Evolutionary conservation across 2,329 filamentous ascomycete genomes (phyloP).

Genomic region (Chrysoporthe deuterocubensis): DNA sequence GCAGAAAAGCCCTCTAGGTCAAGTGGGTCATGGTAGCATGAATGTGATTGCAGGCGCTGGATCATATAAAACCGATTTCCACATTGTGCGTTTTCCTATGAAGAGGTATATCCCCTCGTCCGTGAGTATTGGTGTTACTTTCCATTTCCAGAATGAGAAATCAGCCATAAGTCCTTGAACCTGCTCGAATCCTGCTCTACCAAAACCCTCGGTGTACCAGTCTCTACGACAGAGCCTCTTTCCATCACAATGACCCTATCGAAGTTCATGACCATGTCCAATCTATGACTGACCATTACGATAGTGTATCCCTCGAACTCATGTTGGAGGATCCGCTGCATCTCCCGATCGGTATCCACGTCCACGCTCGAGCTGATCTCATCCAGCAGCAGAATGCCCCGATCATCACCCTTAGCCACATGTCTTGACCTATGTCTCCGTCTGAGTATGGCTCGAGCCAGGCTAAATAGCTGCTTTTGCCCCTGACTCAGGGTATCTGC

Average conservation of each 20-base stretch:
- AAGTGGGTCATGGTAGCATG: no score
- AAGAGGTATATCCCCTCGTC: no score
- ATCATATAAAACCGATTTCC: no score
- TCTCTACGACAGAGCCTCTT: constrained; percentile 51
- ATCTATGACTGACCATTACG: constrained; percentile 50
- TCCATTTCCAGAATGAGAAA: not conserved
- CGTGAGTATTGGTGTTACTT: no score
- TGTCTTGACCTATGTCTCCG: constrained; percentile 1
- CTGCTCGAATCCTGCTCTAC: constrained; percentile 13
- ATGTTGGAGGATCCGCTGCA: constrained; percentile 45
- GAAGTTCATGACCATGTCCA: constrained; percentile 57
- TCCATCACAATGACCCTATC: constrained; percentile 57
- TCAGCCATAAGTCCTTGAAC: constrained; percentile 23
- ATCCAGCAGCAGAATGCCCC: constrained; percentile 44
- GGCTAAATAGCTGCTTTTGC: constrained; percentile 44
- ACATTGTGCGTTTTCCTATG: no score
- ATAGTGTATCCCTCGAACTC: constrained; percentile 57
- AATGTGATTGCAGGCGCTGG: no score
- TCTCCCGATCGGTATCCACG: constrained; percentile 44
- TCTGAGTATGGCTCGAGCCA: constrained; percentile 15
- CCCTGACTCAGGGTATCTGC: constrained; percentile 53
- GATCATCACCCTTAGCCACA: constrained; percentile 24
- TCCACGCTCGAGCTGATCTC: constrained; percentile 50
- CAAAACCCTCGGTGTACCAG: constrained; percentile 28
- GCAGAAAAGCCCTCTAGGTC: no score